Evolutionary conservation across 352 stramenopile genomes (phyloP).

Genomic region (Phytophthora macrochlamydospora): DNA sequence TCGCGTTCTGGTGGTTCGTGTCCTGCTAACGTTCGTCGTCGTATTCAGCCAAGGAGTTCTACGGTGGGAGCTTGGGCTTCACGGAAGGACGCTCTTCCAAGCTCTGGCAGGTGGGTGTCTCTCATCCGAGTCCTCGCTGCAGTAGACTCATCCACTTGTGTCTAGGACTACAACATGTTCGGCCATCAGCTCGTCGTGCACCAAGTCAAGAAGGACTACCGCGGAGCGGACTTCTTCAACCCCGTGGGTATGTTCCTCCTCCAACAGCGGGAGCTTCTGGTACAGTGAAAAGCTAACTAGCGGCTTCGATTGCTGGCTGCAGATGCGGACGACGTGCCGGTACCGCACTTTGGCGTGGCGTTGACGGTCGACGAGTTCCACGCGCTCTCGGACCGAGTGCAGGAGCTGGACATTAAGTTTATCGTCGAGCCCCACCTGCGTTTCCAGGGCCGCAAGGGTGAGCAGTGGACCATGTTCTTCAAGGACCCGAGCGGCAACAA

Average conservation of each 20-base stretch:
- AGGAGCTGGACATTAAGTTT: constrained; percentile 86
- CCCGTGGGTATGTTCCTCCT: constrained; percentile 78
- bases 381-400: constrained; percentile 83
- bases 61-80: constrained; percentile 91
- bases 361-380: constrained; percentile 95
- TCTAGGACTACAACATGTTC: constrained; percentile 90
- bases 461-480: constrained; percentile 99
- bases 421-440: constrained; percentile 96
- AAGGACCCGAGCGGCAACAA: constrained; percentile 98
- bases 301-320: background rate
- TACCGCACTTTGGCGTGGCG: constrained; percentile 95
- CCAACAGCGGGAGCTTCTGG: background rate
- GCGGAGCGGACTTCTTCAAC: constrained; percentile 95
- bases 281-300: too few relatives aligned
- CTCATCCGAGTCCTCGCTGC: constrained; percentile 37
- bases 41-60: constrained; percentile 90
- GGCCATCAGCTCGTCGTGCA: constrained; percentile 90
- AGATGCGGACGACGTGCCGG: constrained; percentile 97
- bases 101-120: constrained; percentile 89
- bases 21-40: background rate
- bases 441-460: constrained; percentile 94
- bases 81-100: constrained; percentile 90
- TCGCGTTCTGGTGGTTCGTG: background rate
- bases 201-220: constrained; percentile 93
- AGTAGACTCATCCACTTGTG: background rate